Conservation (phyloP, 2,329 filamentous ascomycete species). For the Penicillium thymicola region DNA sequence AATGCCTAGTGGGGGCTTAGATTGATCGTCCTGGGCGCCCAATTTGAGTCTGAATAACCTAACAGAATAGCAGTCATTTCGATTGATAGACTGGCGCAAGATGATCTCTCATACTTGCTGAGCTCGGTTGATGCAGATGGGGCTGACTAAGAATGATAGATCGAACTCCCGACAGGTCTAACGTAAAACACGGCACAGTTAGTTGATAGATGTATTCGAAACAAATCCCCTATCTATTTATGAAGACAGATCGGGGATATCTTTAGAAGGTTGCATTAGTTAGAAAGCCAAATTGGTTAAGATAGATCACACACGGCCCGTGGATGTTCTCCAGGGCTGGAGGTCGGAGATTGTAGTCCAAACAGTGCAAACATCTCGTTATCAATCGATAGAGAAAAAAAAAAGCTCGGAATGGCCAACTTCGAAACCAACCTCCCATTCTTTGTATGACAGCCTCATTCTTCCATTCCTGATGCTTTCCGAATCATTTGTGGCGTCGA, state of each 20-base stretch:
- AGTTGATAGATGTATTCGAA: conserved; percentile 12
- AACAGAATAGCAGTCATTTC: background rate
- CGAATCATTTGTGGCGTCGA: conserved; percentile 48
- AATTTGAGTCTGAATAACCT: background rate
- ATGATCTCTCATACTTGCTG: conserved; percentile 5
- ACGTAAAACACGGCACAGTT: conserved; percentile 4
- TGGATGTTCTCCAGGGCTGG: background rate
- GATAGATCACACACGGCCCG: conserved; percentile 13
- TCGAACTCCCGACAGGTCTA: conserved; percentile 1
- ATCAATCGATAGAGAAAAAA: conserved; percentile 24
- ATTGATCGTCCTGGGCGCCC: background rate
- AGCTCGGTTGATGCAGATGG: background rate
- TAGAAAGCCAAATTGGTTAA: background rate
- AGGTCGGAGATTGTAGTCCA: conserved; percentile 6
- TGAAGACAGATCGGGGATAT: conserved; percentile 1
- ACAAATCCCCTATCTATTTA: background rate
- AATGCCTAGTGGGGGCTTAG: conserved; percentile 19
- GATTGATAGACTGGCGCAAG: background rate
- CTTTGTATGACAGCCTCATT: conserved; percentile 16
- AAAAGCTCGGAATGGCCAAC: conserved; percentile 19
- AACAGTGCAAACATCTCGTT: conserved; percentile 36
- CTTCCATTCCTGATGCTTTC: conserved; percentile 44
- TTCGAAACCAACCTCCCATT: conserved; percentile 13
- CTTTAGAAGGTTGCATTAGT: conserved; percentile 11
- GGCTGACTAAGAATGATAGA: conserved; percentile 13